Conservation (phyloP, 805 yeast genomes). For the Scheffersomyces ergatensis region DNA sequence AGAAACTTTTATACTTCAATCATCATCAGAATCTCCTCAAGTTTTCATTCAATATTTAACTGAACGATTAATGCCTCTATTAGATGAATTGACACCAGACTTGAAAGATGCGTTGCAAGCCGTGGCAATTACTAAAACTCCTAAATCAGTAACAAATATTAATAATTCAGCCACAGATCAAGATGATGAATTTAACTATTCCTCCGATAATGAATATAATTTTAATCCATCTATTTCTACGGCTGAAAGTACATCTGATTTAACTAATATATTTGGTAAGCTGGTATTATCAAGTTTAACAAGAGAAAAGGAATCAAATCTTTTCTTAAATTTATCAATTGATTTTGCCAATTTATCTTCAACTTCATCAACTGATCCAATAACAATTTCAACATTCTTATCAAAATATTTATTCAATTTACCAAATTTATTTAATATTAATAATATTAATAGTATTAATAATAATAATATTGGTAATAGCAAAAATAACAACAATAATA, state of each 20-base stretch:
- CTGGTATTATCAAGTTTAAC: conserved; percentile 13
- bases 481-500: too few relatives aligned
- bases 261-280: conserved; percentile 11
- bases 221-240: neutral
- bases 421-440: neutral
- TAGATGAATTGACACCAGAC: conserved; percentile 16
- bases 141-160: neutral
- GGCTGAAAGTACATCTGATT: neutral
- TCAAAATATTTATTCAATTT: neutral
- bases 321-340: conserved; percentile 17
- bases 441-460: neutral
- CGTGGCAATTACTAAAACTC: neutral
- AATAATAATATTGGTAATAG: too few relatives aligned
- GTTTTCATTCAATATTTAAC: conserved; percentile 17
- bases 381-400: neutral
- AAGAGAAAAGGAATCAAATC: conserved; percentile 23
- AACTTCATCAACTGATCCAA: neutral
- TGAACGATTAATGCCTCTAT: conserved; percentile 23
- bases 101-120: conserved; percentile 1
- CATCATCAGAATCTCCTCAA: conserved; percentile 5
- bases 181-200: conserved; percentile 3
- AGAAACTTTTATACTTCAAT: conserved; percentile 12
- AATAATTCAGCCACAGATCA: neutral
- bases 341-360: conserved; percentile 11
- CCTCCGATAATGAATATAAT: neutral